phyloP scores from a whole-genome alignment of 2,329 filamentous ascomycete genomes.

The Talaromyces islandicus region DNA sequence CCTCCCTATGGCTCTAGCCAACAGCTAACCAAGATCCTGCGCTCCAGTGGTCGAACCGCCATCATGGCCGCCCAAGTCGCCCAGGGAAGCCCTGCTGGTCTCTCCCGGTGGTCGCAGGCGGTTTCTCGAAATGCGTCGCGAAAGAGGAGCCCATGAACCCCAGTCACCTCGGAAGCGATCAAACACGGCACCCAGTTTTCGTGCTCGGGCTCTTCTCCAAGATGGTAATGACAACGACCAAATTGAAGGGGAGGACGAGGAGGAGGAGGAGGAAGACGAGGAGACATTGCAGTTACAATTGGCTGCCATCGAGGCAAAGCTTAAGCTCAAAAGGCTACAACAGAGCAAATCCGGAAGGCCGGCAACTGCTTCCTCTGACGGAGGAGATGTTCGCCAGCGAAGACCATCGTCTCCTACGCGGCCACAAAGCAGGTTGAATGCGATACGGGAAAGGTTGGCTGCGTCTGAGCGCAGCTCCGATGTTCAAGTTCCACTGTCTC shows the following conservation, averaged over 20 bases:
- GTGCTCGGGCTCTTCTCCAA: conserved; percentile 22
- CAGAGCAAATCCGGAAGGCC: conserved; percentile 38
- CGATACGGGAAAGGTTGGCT: conserved; percentile 13
- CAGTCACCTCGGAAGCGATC: conserved; percentile 56
- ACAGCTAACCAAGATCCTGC: neutral
- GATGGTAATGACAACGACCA: conserved; percentile 23
- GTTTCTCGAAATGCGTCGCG: conserved; percentile 60
- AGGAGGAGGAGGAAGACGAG: conserved; percentile 74
- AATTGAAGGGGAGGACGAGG: conserved; percentile 53
- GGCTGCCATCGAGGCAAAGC: conserved; percentile 77
- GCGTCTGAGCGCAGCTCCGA: conserved; percentile 17
- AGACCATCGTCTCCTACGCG: conserved; percentile 14
- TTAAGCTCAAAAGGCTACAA: conserved; percentile 83
- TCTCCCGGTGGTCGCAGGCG: conserved; percentile 75
- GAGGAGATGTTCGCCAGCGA: conserved; percentile 6
- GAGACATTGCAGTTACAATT: conserved; percentile 82
- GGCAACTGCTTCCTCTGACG: conserved; percentile 20
- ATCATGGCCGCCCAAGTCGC: conserved; percentile 59
- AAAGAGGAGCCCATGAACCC: conserved; percentile 50
- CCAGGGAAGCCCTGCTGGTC: conserved; percentile 56
- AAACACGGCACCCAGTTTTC: conserved; percentile 36
- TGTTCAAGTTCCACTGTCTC: conserved; percentile 74
- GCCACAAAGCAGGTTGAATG: conserved; percentile 13
- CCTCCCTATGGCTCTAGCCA: neutral
- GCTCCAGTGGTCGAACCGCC: conserved; percentile 34